A percentile compares a stretch with the other conserved stretches of the same genome.
Evolutionary conservation across 1,284 basidiomycete genomes (phyloP).

Genomic region (Boletus mariae): DNA sequence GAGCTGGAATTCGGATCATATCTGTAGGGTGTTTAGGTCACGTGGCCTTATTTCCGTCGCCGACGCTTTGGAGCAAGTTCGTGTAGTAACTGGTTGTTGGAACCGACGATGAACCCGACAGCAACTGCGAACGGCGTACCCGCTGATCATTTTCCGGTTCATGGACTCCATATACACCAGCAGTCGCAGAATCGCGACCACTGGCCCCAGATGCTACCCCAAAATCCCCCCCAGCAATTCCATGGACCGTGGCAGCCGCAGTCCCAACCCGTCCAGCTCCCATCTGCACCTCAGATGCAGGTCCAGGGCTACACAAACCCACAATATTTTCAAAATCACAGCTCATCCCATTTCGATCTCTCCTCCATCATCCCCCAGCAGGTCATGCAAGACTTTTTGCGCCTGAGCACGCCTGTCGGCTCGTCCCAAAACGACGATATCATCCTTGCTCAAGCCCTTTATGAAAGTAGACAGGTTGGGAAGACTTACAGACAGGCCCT

Average conservation of each 20-base stretch:
- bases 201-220: constrained; percentile 24
- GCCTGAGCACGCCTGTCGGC: constrained; percentile 53
- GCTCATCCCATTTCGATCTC: constrained; percentile 19
- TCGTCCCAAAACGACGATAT: constrained; percentile 48
- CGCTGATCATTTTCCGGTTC: constrained; percentile 12
- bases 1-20: constrained; percentile 1
- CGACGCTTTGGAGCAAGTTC: not conserved
- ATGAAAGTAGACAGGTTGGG: constrained; percentile 33
- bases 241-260: constrained; percentile 23
- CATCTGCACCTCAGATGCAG: constrained; percentile 16
- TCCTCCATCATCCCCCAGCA: constrained; percentile 44
- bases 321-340: constrained; percentile 21
- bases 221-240: constrained; percentile 22
- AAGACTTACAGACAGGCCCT: constrained; percentile 42
- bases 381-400: constrained; percentile 50
- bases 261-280: constrained; percentile 18
- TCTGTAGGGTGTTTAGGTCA: not conserved
- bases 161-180: constrained; percentile 17
- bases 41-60: not conserved
- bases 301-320: constrained; percentile 19
- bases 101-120: constrained; percentile 19
- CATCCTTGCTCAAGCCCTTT: constrained; percentile 45
- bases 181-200: constrained; percentile 19
- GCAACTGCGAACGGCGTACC: constrained; percentile 14
- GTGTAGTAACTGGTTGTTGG: not conserved